Base-by-base conservation (phyloP, 1,284 basidiomycete genomes). In the Malassezia restricta region DNA sequence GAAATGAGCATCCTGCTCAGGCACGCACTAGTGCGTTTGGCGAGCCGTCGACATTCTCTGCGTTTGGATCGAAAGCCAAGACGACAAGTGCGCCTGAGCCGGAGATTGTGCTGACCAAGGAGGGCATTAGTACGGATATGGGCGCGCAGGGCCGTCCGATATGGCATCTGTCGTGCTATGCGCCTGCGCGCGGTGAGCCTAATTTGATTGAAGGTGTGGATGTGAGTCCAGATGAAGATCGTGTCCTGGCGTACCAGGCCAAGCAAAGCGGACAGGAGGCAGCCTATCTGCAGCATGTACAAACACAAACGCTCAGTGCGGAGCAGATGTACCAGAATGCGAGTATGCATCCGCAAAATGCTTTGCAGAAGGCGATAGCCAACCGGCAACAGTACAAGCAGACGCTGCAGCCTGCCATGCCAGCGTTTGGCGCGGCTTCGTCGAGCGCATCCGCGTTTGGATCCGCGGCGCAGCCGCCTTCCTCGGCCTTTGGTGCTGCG, bases 151-250 rank as follows among this genome's bases (percentile, higher is more conserved):
- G 53, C 3, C 53, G 53, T 8, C 53, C 53, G 9, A n/a, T 55
- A 20, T 55, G 53, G 53, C 41, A 43, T 20, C 40, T 44, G 12
- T 46, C 53, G 6, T 40, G 37, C 7, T 55, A 55, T 24, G 53
- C 47, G 8, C 53, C 53, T 7, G 53, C 53, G 8, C 47, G 53
- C 7, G 24, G 42, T n/a, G 53, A 55, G n/a, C 53, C 53, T 1
- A 55, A 55, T n/a, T 29, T 55, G 6, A 47, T 55, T n/a, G 29
- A 32, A 7, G 53, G 53, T 8, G 27, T 55, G 5, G 53, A 55
- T 37, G 33, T 27, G 15, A 55, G 53, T 27, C 53, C 47, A 0
- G 53, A 55, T 5, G 53, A 55, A 38, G 53, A 46, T 28, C 53
- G 53, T 9, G 6, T 50, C 6, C 17, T 47, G 31, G 53, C 53